Evolutionary conservation across 2,329 filamentous ascomycete genomes (phyloP).

Genomic region (Ceratocystis alfenasii): DNA sequence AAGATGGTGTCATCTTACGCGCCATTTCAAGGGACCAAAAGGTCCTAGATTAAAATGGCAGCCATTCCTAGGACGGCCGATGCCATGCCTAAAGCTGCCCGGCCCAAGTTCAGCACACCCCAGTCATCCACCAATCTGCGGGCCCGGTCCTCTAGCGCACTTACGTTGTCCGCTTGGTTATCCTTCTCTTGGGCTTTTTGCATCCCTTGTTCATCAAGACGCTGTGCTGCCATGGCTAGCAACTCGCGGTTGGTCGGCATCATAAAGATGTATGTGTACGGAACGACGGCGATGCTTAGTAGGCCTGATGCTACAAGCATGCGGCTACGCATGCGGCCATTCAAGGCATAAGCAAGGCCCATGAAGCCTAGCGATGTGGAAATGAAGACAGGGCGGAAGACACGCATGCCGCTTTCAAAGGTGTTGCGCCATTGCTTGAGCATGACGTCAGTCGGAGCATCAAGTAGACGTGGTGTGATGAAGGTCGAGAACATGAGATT

Average conservation of each 20-base stretch:
- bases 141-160: conserved; percentile 8
- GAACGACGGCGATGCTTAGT: conserved; percentile 8
- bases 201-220: conserved; percentile 5
- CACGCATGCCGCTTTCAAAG: conserved; percentile 1
- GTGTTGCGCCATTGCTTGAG: conserved; percentile 18
- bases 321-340: neutral
- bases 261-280: conserved; percentile 17
- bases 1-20: neutral
- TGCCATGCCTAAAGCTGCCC: conserved; percentile 9
- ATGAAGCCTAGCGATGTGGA: conserved; percentile 5
- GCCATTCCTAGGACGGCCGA: conserved; percentile 13
- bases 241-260: conserved; percentile 18
- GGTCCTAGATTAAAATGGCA: conserved; percentile 11
- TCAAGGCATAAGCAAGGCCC: conserved; percentile 4
- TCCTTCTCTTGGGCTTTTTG: neutral
- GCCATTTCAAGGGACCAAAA: neutral
- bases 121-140: conserved; percentile 17
- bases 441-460: conserved; percentile 16
- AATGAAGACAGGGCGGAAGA: conserved; percentile 16
- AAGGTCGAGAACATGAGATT: conserved; percentile 5
- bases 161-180: neutral
- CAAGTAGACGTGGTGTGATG: conserved; percentile 17
- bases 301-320: neutral
- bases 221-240: conserved; percentile 8
- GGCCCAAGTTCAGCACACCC: conserved; percentile 19